Conservation (phyloP, 2,329 filamentous ascomycete genomes). For the Cladophialophora chaetospira region DNA sequence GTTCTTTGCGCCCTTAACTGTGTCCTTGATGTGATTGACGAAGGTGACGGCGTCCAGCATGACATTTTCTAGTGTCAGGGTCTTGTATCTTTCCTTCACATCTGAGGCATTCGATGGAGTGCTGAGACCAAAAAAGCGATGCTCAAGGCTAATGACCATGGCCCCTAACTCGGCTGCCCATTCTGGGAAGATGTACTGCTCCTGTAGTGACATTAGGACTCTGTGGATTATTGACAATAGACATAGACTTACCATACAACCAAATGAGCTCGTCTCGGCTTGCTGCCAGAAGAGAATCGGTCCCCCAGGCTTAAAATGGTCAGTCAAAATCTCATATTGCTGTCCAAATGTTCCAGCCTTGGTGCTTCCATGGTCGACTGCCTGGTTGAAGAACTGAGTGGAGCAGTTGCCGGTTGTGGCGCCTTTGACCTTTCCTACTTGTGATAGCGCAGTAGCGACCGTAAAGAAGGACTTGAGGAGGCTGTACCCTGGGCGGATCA, state of each 20-base stretch:
- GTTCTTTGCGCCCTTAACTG: background rate
- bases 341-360: constrained; percentile 14
- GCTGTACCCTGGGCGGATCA: too few species aligned
- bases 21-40: constrained; percentile 14
- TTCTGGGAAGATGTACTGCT: constrained; percentile 2
- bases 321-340: constrained; percentile 12
- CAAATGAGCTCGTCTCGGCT: constrained; percentile 6
- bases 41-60: constrained; percentile 17
- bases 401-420: background rate
- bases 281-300: constrained; percentile 18
- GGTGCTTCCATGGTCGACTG: constrained; percentile 4
- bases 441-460: background rate
- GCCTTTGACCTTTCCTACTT: background rate
- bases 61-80: constrained; percentile 18
- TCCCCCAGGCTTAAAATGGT: constrained; percentile 14
- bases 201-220: constrained; percentile 3
- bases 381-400: constrained; percentile 10
- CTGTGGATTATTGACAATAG: background rate
- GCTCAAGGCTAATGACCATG: constrained; percentile 10
- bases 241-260: constrained; percentile 10
- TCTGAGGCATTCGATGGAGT: constrained; percentile 11
- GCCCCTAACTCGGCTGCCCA: constrained; percentile 13
- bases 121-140: constrained; percentile 21
- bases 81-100: background rate
- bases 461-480: background rate